These are phyloP conservation scores for Umbellularia californica DNA, from an alignment of 164 flowering plant species.

Conservation along the genomic window DNA sequence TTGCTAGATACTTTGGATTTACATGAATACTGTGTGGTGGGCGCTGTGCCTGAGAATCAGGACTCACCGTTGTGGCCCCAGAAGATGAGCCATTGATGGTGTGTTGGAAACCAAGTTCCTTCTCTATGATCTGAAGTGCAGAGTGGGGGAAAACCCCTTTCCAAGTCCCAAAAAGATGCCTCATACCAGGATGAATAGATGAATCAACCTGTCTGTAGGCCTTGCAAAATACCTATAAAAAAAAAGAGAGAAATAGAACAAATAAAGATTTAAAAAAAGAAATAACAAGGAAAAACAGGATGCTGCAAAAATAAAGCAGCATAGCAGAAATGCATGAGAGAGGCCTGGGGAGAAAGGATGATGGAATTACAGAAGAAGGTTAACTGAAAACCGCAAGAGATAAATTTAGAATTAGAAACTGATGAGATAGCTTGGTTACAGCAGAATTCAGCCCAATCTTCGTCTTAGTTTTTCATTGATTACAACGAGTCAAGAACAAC, in stretches of 20 bases:
- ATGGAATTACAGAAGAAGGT: background rate
- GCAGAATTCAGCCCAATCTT: background rate
- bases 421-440: background rate
- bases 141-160: conserved; percentile 81
- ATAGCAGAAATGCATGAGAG: background rate
- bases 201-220: conserved; percentile 85
- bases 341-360: background rate
- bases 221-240: conserved; percentile 82
- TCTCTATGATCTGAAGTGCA: conserved; percentile 78
- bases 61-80: conserved; percentile 42
- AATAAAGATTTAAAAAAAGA: background rate
- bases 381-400: background rate
- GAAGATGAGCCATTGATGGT: conserved; percentile 57
- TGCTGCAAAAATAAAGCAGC: background rate
- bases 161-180: conserved; percentile 99
- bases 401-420: background rate
- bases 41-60: conserved; percentile 63
- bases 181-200: conserved; percentile 67
- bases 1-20: conserved; percentile 86
- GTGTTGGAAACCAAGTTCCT: conserved; percentile 69
- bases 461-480: no score
- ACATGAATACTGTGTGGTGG: conserved; percentile 95
- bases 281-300: background rate
- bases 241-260: background rate
- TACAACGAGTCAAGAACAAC: background rate